Evolutionary conservation across 768 basidiomycete species (phyloP), one percentile per base, ranked within the genome.

Genomic region (Filobasidium floriforme): DNA sequence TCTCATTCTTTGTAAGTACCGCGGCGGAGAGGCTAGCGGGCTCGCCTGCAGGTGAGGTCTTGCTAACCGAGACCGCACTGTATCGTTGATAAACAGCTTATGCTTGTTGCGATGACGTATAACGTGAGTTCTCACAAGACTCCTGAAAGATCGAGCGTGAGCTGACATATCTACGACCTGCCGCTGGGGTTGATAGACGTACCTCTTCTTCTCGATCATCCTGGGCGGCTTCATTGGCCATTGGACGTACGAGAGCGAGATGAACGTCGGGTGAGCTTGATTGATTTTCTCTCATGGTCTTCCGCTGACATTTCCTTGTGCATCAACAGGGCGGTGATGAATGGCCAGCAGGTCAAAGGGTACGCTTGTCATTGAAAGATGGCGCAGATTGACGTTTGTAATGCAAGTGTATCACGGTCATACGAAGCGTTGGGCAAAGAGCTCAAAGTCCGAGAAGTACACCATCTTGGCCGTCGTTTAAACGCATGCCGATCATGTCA

Each of bases 51-150:
- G 5, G 15, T 14, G 2, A 49, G 22, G 14, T 18, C 66, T 32
- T 32, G 22, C 60, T 37, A 51, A n/a, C 15, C 24, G 6, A 43
- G 1, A 29, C 12, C 40, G 55, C 46, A 22, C 46, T 26, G 29
- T 9, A 43, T 40, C 29, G 9, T 37, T 37, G 4, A 4, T 9
- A 9, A 37, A 37, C 29, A 69, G 64, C 70, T 78, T 54, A 96
- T 96, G 92, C 81, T 96, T 66, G 86, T 94, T 46, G 92, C 91
- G 79, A 94, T 96, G 92, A 94, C 92, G 5, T 96, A 93, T 80
- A 96, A 96, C 70, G 90, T 91, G 66, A 73, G 15, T 64, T 7
- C 6, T 24, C 1, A 7, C 51, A 22, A 12, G 24, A 4, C 15
- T 49, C 15, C 19, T 18, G 26, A 9, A 19, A 7, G n/a, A 51